Percentiles rank a stretch among this genome's conserved stretches.
These are phyloP conservation scores for Zygosaccharomyces sapae DNA, from an alignment of 1,139 yeast genomes.

Conservation along the genomic window DNA sequence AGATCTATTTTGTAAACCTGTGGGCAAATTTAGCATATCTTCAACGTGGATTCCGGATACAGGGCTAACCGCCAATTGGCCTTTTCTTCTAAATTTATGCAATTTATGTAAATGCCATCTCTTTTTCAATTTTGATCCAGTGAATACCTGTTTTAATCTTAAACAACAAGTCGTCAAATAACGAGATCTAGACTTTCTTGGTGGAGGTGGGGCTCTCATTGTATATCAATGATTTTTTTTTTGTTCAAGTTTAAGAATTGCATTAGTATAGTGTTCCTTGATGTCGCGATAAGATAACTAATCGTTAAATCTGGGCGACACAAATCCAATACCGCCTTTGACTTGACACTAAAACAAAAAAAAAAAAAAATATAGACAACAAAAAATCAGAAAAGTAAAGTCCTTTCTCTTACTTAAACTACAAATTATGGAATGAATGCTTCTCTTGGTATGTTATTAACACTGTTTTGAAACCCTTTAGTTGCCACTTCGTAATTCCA, in stretches of 20 bases:
- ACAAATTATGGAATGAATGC: slow-evolving; percentile 40
- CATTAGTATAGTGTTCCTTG: neutral
- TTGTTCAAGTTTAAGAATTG: neutral
- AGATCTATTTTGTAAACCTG: slow-evolving; percentile 19
- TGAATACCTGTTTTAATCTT: slow-evolving; percentile 17
- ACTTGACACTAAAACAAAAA: slow-evolving; percentile 1
- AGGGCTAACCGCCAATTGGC: slow-evolving; percentile 18
- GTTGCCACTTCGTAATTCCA: slow-evolving; percentile 77
- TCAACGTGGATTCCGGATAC: slow-evolving; percentile 23
- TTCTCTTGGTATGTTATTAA: slow-evolving; percentile 52
- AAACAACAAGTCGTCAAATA: slow-evolving; percentile 14
- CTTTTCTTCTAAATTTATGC: slow-evolving; percentile 16
- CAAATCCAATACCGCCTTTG: neutral
- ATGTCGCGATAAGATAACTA: neutral
- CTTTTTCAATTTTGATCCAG: slow-evolving; percentile 20
- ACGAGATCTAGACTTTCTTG: slow-evolving; percentile 27
- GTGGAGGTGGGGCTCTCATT: slow-evolving; percentile 37
- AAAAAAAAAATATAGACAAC: neutral
- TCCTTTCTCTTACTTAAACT: neutral
- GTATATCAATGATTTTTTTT: neutral
- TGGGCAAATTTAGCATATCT: slow-evolving; percentile 28
- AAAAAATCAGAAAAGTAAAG: neutral
- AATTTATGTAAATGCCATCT: slow-evolving; percentile 29
- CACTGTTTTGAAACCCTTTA: slow-evolving; percentile 65
- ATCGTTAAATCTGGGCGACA: neutral